Percentiles rank a stretch among this genome's conserved stretches.
Evolutionary conservation across 1,284 basidiomycete genomes (phyloP).

Genomic region (Sanghuangporus baumii): DNA sequence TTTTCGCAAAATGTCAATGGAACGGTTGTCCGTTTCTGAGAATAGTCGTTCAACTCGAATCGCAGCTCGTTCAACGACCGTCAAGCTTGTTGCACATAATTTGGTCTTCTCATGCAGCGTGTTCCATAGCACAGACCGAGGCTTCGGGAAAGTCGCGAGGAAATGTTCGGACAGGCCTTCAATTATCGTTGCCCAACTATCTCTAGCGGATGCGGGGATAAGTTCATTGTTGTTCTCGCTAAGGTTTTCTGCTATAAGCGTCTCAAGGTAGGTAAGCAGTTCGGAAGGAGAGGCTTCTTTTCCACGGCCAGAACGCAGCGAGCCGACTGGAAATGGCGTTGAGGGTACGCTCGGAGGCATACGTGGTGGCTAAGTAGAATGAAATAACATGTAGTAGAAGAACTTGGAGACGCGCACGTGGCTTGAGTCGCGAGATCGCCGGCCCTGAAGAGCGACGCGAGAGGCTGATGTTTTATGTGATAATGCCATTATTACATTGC

Average conservation of each 20-base stretch:
- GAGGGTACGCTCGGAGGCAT: constrained; percentile 29
- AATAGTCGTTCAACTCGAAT: constrained; percentile 46
- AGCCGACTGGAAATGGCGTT: constrained; percentile 32
- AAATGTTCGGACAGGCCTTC: constrained; percentile 46
- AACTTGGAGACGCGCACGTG: background rate
- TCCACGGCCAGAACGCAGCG: constrained; percentile 33
- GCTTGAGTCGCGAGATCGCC: background rate
- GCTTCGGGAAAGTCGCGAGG: constrained; percentile 43
- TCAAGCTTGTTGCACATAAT: constrained; percentile 47
- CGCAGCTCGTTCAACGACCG: constrained; percentile 45
- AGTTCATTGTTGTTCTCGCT: constrained; percentile 21
- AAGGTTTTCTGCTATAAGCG: constrained; percentile 34
- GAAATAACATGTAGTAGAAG: background rate
- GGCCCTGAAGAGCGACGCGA: background rate
- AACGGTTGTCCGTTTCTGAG: constrained; percentile 36
- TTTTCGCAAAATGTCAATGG: constrained; percentile 42
- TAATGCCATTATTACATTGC: background rate
- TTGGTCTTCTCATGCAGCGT: constrained; percentile 51
- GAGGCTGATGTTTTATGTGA: too few relatives aligned
- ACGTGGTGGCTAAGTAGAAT: constrained; percentile 7
- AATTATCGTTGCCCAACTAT: constrained; percentile 39
- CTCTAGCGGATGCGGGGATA: constrained; percentile 27
- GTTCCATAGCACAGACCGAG: constrained; percentile 41
- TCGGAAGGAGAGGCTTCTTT: constrained; percentile 37
- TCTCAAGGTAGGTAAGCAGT: constrained; percentile 39